These are phyloP conservation scores for Ceratocystis eucalypticola DNA, from an alignment of 2,329 filamentous ascomycete genomes.

Conservation along the genomic window DNA sequence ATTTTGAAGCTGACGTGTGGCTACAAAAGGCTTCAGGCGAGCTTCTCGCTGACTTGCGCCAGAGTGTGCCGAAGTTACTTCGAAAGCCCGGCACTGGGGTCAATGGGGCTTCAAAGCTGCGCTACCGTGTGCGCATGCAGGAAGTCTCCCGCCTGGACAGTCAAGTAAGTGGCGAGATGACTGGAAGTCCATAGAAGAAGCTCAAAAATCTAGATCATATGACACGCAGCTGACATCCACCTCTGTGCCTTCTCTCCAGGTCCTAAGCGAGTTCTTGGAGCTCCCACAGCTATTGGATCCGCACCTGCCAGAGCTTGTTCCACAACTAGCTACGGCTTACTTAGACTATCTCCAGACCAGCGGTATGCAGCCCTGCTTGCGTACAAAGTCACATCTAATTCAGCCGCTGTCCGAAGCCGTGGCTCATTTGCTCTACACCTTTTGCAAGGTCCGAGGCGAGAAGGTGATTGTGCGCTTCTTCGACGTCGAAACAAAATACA, in stretches of 20 bases:
- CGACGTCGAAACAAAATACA: constrained; percentile 73
- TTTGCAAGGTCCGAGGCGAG: constrained; percentile 88
- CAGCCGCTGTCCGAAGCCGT: constrained; percentile 55
- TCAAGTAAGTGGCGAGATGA: constrained; percentile 27
- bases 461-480: constrained; percentile 87
- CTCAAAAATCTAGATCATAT: constrained; percentile 23
- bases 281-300: constrained; percentile 86
- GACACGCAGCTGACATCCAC: not conserved
- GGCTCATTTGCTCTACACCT: constrained; percentile 67
- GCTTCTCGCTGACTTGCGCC: constrained; percentile 42
- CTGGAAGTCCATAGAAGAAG: not conserved
- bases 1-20: constrained; percentile 47
- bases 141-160: constrained; percentile 38
- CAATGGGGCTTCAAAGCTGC: constrained; percentile 31
- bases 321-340: constrained; percentile 61
- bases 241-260: constrained; percentile 24
- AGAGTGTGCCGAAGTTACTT: constrained; percentile 38
- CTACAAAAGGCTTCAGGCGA: constrained; percentile 48
- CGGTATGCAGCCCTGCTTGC: constrained; percentile 27
- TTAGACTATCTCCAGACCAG: constrained; percentile 47
- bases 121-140: constrained; percentile 36
- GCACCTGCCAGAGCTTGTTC: constrained; percentile 62
- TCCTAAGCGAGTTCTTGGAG: constrained; percentile 84
- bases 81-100: constrained; percentile 34
- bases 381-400: constrained; percentile 30